phyloP scores from a whole-genome alignment of 1,284 basidiomycete genomes.

The Exsudoporus floridanus region DNA sequence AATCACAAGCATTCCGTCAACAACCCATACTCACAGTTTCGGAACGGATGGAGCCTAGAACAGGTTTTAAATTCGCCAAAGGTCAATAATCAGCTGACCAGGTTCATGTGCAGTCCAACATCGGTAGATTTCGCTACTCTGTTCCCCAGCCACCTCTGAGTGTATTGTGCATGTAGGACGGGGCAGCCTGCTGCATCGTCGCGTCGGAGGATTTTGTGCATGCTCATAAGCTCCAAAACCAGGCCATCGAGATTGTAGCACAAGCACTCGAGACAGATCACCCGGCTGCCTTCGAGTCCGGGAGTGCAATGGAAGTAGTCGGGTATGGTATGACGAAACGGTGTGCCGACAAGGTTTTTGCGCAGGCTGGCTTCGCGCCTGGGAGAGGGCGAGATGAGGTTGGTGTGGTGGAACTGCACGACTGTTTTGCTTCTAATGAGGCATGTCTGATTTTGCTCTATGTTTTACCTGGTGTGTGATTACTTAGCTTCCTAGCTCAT shows the following conservation, averaged over 20 bases:
- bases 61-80: constrained; percentile 65
- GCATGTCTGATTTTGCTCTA: constrained; percentile 37
- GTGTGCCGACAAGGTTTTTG: constrained; percentile 71
- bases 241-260: constrained; percentile 79
- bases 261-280: constrained; percentile 67
- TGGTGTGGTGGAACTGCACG: constrained; percentile 84
- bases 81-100: constrained; percentile 75
- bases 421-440: constrained; percentile 82
- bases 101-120: constrained; percentile 88
- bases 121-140: constrained; percentile 43
- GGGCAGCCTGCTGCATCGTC: constrained; percentile 74
- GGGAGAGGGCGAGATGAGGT: constrained; percentile 71
- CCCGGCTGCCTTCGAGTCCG: constrained; percentile 59
- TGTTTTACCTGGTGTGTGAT: neutral
- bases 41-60: constrained; percentile 70
- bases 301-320: constrained; percentile 72
- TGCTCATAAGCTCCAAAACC: constrained; percentile 74
- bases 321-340: constrained; percentile 74
- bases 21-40: constrained; percentile 87
- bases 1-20: constrained; percentile 81
- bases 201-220: constrained; percentile 83
- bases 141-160: constrained; percentile 1
- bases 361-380: constrained; percentile 64
- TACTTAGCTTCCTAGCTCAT: constrained; percentile 52
- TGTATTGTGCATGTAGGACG: constrained; percentile 50